These are phyloP conservation scores for Aspergillus carbonarius DNA, from an alignment of 2,329 filamentous ascomycete genomes.

Conservation along the genomic window DNA sequence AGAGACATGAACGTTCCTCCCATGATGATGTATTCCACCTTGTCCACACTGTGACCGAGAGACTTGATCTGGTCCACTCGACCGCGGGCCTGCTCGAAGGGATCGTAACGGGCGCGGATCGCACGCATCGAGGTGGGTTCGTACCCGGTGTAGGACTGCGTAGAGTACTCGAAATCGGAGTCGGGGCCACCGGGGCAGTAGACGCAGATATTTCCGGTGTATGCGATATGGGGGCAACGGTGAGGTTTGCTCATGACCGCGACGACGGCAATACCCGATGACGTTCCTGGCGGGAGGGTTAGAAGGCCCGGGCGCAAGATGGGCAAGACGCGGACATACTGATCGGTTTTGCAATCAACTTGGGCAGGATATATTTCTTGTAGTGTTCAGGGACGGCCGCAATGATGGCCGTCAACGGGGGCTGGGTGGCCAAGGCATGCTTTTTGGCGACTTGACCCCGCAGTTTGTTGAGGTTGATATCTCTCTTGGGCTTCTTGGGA, in stretches of 20 bases:
- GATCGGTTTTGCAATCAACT: constrained; percentile 95
- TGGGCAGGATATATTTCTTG: constrained; percentile 97
- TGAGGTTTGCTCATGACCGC: constrained; percentile 99
- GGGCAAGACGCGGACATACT: constrained; percentile 51
- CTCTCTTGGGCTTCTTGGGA: constrained; percentile 69
- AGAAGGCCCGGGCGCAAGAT: background rate
- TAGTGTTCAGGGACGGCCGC: constrained; percentile 98
- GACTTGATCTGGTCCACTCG: constrained; percentile 96
- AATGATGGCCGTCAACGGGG: constrained; percentile 93
- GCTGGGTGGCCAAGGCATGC: constrained; percentile 82
- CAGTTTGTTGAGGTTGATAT: constrained; percentile 89
- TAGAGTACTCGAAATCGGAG: constrained; percentile 98
- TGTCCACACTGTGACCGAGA: constrained; percentile 94
- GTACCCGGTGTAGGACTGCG: constrained; percentile 97
- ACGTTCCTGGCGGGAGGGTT: constrained; percentile 63
- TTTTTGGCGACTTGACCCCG: constrained; percentile 89
- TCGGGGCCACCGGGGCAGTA: constrained; percentile 98
- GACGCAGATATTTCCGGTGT: constrained; percentile 98
- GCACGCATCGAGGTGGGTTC: constrained; percentile 98
- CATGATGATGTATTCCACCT: constrained; percentile 99
- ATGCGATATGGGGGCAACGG: constrained; percentile 94
- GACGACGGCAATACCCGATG: constrained; percentile 94
- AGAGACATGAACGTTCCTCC: constrained; percentile 99
- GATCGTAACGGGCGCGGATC: constrained; percentile 94
- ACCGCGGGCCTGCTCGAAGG: constrained; percentile 94